Evolutionary conservation across 2,329 filamentous ascomycete species (phyloP).

Genomic region (Sclerotinia trifoliorum): DNA sequence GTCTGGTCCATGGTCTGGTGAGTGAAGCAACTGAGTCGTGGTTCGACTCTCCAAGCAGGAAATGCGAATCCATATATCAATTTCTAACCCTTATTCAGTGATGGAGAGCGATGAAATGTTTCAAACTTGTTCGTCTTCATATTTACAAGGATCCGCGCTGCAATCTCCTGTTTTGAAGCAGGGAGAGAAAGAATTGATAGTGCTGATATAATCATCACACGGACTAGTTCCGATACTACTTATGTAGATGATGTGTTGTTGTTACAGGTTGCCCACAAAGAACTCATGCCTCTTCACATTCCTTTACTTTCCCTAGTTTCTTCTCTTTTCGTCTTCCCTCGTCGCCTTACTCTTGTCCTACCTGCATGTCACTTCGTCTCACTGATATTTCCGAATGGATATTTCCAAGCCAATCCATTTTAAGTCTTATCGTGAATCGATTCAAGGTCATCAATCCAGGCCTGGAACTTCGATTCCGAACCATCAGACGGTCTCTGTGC

Average conservation of each 20-base stretch:
- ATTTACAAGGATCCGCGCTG: neutral
- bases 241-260: neutral
- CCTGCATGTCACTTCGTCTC: no score
- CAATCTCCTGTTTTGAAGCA: neutral
- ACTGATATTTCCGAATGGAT: no score
- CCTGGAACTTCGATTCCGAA: no score
- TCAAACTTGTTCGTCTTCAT: neutral
- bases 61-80: neutral
- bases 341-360: no score
- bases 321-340: neutral
- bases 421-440: no score
- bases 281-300: neutral
- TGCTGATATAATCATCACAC: neutral
- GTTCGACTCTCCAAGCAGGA: neutral
- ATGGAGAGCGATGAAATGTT: neutral
- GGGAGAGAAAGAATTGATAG: neutral
- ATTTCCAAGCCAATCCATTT: no score
- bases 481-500: no score
- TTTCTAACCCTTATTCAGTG: neutral
- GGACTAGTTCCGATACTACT: no score
- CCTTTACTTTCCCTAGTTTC: neutral
- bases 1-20: slow-evolving; percentile 3
- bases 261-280: neutral
- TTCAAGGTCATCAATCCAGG: no score
- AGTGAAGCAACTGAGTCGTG: neutral